Percentiles rank a stretch among this genome's conserved stretches.
Evolutionary conservation across 805 yeast genomes (phyloP).

Genomic region (Starmera pachycereana): DNA sequence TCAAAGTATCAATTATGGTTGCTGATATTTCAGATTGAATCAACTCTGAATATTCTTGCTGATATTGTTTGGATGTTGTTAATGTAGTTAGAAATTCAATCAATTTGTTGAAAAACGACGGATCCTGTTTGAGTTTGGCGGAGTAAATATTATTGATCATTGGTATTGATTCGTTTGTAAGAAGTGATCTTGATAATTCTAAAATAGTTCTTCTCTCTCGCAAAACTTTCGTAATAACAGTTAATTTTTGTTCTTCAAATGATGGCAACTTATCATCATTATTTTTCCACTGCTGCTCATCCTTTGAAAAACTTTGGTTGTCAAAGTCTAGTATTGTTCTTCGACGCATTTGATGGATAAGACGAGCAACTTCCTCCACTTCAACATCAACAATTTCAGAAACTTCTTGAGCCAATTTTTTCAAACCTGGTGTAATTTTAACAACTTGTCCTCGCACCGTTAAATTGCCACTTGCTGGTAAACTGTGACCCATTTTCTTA

Average conservation of each 20-base stretch:
- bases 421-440: constrained; percentile 23
- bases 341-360: constrained; percentile 31
- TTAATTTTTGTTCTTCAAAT: constrained; percentile 14
- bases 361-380: constrained; percentile 36
- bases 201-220: constrained; percentile 42
- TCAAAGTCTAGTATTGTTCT: neutral
- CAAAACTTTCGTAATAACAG: constrained; percentile 30
- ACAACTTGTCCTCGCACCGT: constrained; percentile 31
- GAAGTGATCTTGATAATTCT: constrained; percentile 25
- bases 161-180: constrained; percentile 17
- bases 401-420: constrained; percentile 30
- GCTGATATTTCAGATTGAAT: constrained; percentile 22
- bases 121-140: constrained; percentile 10
- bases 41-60: constrained; percentile 6
- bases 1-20: constrained; percentile 25
- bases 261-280: constrained; percentile 17
- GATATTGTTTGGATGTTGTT: constrained; percentile 2
- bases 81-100: constrained; percentile 9
- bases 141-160: constrained; percentile 15
- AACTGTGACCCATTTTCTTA: neutral
- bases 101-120: constrained; percentile 15
- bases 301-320: constrained; percentile 2
- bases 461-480: constrained; percentile 16
- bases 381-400: constrained; percentile 29
- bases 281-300: constrained; percentile 15